Evolutionary conservation across 768 basidiomycete genomes (phyloP).

Genomic region (Kockovaella imperatae): DNA sequence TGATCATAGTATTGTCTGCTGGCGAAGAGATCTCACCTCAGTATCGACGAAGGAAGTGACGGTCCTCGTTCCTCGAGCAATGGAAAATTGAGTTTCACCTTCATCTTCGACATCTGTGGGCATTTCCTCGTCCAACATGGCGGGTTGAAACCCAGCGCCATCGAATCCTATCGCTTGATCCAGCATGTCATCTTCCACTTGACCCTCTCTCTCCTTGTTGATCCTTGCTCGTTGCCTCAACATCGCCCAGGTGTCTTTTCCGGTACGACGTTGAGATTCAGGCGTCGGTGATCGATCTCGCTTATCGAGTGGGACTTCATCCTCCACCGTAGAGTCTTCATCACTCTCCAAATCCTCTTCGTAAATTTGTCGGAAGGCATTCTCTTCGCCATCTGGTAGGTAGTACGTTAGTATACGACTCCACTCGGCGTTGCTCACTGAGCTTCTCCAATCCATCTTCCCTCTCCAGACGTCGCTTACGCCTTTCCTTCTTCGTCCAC

Average conservation of each 20-base stretch:
- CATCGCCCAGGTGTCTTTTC: slow-evolving; percentile 6
- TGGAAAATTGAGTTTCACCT: slow-evolving; percentile 7
- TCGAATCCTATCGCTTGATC: slow-evolving; percentile 7
- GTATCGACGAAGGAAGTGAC: background rate
- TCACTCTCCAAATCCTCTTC: slow-evolving; percentile 21
- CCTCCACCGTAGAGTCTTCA: slow-evolving; percentile 9
- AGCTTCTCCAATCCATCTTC: slow-evolving; percentile 25
- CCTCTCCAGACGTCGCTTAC: slow-evolving; percentile 17
- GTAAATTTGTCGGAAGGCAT: slow-evolving; percentile 16
- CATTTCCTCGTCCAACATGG: slow-evolving; percentile 3
- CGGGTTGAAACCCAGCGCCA: background rate
- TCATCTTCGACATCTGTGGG: slow-evolving; percentile 6
- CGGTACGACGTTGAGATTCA: background rate
- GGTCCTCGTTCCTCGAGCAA: background rate
- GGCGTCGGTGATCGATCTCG: background rate
- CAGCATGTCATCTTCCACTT: background rate
- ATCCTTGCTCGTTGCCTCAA: slow-evolving; percentile 7
- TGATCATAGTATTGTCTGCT: background rate
- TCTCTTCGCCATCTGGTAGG: slow-evolving; percentile 20
- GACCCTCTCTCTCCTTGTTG: slow-evolving; percentile 7
- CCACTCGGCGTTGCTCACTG: slow-evolving; percentile 8
- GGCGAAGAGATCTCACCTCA: background rate
- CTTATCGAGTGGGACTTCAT: slow-evolving; percentile 5
- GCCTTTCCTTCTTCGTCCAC: slow-evolving; percentile 13
- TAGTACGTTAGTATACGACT: background rate